Conservation (phyloP, 345 rosid genomes). For the Salix caprea region DNA sequence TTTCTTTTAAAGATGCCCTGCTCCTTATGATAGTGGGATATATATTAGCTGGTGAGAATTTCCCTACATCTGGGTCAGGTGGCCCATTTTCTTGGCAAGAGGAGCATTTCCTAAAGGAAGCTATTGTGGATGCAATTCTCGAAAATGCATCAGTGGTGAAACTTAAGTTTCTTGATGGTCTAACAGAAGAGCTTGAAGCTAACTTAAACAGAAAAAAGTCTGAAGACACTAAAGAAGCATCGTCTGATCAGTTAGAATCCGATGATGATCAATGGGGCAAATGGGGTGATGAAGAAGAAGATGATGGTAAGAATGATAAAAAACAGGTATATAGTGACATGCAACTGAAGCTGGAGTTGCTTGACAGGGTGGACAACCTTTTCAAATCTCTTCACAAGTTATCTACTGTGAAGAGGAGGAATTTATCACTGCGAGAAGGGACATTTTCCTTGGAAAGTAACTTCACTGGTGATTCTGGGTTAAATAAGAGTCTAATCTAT, state of each 20-base stretch:
- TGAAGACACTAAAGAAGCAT: slow-evolving; percentile 41
- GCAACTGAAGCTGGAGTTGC: slow-evolving; percentile 87
- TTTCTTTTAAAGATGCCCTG: slow-evolving; percentile 68
- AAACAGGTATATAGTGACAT: slow-evolving; percentile 57
- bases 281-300: slow-evolving; percentile 82
- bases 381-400: slow-evolving; percentile 78
- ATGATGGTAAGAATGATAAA: slow-evolving; percentile 27
- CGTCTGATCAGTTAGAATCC: slow-evolving; percentile 43
- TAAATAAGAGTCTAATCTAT: slow-evolving; percentile 61
- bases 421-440: slow-evolving; percentile 50
- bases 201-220: slow-evolving; percentile 40
- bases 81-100: slow-evolving; percentile 99
- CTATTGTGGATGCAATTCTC: slow-evolving; percentile 66
- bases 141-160: slow-evolving; percentile 67
- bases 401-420: slow-evolving; percentile 51
- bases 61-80: slow-evolving; percentile 83
- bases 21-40: slow-evolving; percentile 74
- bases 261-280: slow-evolving; percentile 97
- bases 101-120: slow-evolving; percentile 87
- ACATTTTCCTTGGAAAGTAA: slow-evolving; percentile 45
- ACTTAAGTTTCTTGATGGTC: slow-evolving; percentile 67
- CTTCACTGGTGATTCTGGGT: slow-evolving; percentile 45
- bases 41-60: slow-evolving; percentile 89
- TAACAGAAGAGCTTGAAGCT: slow-evolving; percentile 67
- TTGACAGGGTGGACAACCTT: slow-evolving; percentile 78